Percentiles rank a stretch among this genome's conserved stretches.
phyloP scores from a whole-genome alignment of 1,284 basidiomycete genomes.

The Irpex lacteus region DNA sequence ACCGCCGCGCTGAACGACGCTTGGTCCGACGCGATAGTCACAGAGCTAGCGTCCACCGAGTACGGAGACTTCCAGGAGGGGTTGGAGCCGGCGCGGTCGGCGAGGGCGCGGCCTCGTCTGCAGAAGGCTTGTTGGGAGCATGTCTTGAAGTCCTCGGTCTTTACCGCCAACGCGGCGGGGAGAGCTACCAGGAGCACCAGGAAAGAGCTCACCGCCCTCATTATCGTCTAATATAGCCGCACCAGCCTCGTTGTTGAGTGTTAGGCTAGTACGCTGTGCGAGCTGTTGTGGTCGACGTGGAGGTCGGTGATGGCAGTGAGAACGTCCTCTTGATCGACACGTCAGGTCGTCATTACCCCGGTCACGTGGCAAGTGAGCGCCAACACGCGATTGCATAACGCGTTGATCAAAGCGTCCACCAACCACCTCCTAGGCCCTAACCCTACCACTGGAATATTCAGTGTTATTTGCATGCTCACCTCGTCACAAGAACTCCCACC shows the following conservation, averaged over 20 bases:
- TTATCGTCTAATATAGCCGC: constrained; percentile 5
- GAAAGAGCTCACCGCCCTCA: constrained; percentile 24
- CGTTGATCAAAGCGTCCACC: not conserved
- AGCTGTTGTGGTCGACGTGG: not conserved
- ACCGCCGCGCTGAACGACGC: constrained; percentile 70
- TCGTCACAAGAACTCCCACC: not conserved
- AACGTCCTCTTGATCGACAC: not conserved
- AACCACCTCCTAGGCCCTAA: too few species aligned
- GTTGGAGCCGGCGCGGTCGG: constrained; percentile 58
- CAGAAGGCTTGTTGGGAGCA: constrained; percentile 91
- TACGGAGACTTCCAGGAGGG: constrained; percentile 82
- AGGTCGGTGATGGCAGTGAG: not conserved
- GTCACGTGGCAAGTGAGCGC: constrained; percentile 4
- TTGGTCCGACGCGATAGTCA: constrained; percentile 49
- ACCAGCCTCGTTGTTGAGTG: not conserved
- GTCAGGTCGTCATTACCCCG: not conserved
- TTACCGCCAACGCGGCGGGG: constrained; percentile 50
- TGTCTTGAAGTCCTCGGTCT: constrained; percentile 85
- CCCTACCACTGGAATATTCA: too few species aligned
- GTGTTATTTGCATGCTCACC: not conserved
- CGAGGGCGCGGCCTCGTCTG: constrained; percentile 80
- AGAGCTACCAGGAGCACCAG: constrained; percentile 28
- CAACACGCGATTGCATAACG: not conserved
- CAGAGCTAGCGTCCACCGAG: constrained; percentile 56
- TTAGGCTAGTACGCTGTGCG: not conserved